Conservation (phyloP, 176 grass and related monocot species). For the Aechmea fasciata region DNA sequence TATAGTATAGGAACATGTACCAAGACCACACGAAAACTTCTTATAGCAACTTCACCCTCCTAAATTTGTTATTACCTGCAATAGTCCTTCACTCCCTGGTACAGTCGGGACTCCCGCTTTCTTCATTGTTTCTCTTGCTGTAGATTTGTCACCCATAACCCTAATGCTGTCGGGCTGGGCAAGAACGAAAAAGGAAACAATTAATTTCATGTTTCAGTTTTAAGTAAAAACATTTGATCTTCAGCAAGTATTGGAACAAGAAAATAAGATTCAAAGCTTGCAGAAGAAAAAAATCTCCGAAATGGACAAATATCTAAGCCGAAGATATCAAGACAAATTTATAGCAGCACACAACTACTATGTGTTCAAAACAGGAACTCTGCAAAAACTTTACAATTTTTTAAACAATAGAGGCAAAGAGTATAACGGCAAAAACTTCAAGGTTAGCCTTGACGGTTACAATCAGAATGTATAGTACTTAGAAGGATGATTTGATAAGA, state of each 20-base stretch:
- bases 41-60: not conserved
- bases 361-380: not conserved
- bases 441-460: no score
- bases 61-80: conserved; percentile 22
- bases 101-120: conserved; percentile 49
- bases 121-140: conserved; percentile 52
- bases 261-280: not conserved
- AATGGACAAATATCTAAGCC: not conserved
- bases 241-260: not conserved
- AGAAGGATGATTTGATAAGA: no score
- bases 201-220: not conserved
- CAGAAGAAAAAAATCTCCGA: not conserved
- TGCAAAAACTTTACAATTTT: not conserved
- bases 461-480: no score
- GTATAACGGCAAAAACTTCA: no score
- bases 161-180: conserved; percentile 39
- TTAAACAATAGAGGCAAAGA: no score
- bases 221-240: not conserved
- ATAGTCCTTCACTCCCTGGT: conserved; percentile 41
- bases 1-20: not conserved
- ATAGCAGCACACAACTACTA: not conserved
- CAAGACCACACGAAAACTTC: not conserved
- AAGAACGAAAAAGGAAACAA: not conserved
- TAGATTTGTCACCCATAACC: conserved; percentile 50
- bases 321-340: not conserved